These are phyloP conservation scores for Microdochium trichocladiopsis DNA, from an alignment of 2,329 filamentous ascomycete species.

Conservation along the genomic window DNA sequence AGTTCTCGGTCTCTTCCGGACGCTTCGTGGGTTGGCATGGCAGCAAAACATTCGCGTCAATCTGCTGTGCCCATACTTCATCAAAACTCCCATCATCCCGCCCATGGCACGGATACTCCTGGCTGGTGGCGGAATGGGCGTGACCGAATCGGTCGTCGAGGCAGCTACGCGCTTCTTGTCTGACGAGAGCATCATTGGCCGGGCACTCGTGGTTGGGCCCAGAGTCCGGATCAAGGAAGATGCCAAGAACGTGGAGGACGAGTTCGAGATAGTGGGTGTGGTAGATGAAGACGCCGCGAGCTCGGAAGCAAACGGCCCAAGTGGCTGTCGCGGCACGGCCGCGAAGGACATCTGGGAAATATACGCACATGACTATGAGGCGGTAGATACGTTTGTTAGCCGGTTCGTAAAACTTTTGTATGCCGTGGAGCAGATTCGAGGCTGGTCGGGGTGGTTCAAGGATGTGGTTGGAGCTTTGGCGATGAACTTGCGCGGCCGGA, in stretches of 20 bases:
- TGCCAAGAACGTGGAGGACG: background rate
- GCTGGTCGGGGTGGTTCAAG: background rate
- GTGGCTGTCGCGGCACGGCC: no score
- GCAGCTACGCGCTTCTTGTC: constrained; percentile 55
- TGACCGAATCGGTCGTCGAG: constrained; percentile 53
- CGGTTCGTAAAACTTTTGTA: background rate
- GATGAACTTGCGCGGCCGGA: background rate
- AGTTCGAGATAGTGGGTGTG: background rate
- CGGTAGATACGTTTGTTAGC: background rate
- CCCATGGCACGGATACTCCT: constrained; percentile 39
- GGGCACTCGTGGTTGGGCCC: constrained; percentile 51
- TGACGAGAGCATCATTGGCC: constrained; percentile 47
- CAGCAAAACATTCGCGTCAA: constrained; percentile 52
- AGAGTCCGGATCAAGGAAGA: background rate
- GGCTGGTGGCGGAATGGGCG: constrained; percentile 46
- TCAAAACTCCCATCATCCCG: constrained; percentile 52
- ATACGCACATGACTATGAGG: background rate
- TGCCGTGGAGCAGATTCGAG: background rate
- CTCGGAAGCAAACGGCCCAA: background rate
- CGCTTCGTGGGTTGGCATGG: constrained; percentile 42
- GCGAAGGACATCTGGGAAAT: background rate
- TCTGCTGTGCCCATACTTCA: constrained; percentile 61
- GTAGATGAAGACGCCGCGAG: background rate
- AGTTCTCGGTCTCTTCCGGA: constrained; percentile 57
- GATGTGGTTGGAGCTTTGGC: background rate